phyloP scores from a whole-genome alignment of 2,329 filamentous ascomycete genomes.

The Colletotrichum spinosum region DNA sequence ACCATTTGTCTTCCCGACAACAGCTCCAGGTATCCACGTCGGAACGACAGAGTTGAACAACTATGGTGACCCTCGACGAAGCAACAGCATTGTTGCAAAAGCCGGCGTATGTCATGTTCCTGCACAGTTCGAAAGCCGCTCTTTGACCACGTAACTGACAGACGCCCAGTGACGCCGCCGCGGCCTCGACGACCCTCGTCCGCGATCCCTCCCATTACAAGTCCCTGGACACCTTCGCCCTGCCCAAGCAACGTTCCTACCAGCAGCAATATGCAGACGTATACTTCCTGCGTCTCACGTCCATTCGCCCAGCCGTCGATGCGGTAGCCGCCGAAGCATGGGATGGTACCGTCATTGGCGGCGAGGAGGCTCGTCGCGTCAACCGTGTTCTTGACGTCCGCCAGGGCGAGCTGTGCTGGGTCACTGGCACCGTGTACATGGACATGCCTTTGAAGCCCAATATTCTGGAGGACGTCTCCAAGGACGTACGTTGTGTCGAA shows the following conservation, averaged over 20 bases:
- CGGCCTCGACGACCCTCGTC: slow-evolving; percentile 48
- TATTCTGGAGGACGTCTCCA: slow-evolving; percentile 93
- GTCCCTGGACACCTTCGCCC: slow-evolving; percentile 78
- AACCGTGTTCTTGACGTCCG: slow-evolving; percentile 94
- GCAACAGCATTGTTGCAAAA: slow-evolving; percentile 58
- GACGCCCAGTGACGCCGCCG: slow-evolving; percentile 15
- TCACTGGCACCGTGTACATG: slow-evolving; percentile 95
- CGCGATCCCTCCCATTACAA: slow-evolving; percentile 74
- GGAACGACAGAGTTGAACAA: neutral
- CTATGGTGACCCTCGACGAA: slow-evolving; percentile 60
- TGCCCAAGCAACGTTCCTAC: slow-evolving; percentile 81
- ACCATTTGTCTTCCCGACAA: neutral
- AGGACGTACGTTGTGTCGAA: slow-evolving; percentile 72
- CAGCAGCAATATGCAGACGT: slow-evolving; percentile 97
- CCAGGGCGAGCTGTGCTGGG: slow-evolving; percentile 96
- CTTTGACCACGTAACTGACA: neutral
- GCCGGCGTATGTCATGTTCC: slow-evolving; percentile 57
- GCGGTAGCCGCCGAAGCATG: slow-evolving; percentile 79
- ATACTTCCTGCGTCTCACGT: slow-evolving; percentile 92
- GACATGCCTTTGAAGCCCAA: slow-evolving; percentile 97
- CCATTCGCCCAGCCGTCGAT: slow-evolving; percentile 87
- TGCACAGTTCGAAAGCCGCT: neutral
- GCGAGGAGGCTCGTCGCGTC: slow-evolving; percentile 79
- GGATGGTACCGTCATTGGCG: slow-evolving; percentile 81
- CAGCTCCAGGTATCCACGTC: neutral